Evolutionary conservation across 1,139 yeast species (phyloP).

Genomic region (Zygotorulaspora mrakii): DNA sequence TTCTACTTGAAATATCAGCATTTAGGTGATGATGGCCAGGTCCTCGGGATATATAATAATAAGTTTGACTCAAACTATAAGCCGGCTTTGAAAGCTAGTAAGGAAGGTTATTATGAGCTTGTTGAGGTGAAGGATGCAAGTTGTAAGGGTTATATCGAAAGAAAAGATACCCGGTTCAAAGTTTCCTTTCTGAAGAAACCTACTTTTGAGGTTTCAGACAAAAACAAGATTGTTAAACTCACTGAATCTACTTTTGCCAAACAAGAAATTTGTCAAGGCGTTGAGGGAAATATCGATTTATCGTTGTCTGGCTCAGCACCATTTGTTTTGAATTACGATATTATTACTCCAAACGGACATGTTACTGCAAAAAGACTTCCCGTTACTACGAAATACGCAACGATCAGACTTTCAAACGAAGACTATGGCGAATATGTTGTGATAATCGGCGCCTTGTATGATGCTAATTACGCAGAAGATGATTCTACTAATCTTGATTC

Average conservation of each 20-base stretch:
- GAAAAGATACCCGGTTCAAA: slow-evolving; percentile 38
- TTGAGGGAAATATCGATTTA: slow-evolving; percentile 49
- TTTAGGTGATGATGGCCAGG: slow-evolving; percentile 35
- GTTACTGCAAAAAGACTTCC: slow-evolving; percentile 40
- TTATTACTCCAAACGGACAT: slow-evolving; percentile 56
- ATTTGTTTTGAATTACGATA: slow-evolving; percentile 64
- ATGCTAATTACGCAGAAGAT: slow-evolving; percentile 55
- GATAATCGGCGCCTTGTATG: slow-evolving; percentile 59
- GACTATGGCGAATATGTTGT: slow-evolving; percentile 60
- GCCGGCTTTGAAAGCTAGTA: slow-evolving; percentile 44
- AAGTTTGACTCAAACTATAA: slow-evolving; percentile 39
- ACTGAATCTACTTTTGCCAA: slow-evolving; percentile 30
- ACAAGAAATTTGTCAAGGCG: slow-evolving; percentile 47
- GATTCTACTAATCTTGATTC: slow-evolving; percentile 38
- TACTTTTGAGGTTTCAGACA: slow-evolving; percentile 39
- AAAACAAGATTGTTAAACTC: slow-evolving; percentile 30
- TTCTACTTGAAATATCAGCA: slow-evolving; percentile 46
- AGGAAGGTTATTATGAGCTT: slow-evolving; percentile 63
- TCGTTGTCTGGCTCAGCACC: slow-evolving; percentile 64
- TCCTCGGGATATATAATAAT: slow-evolving; percentile 28
- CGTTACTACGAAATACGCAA: slow-evolving; percentile 50
- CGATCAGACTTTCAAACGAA: slow-evolving; percentile 42
- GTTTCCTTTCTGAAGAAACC: slow-evolving; percentile 61
- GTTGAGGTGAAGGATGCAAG: slow-evolving; percentile 58
- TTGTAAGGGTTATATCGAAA: slow-evolving; percentile 59